Evolutionary conservation across 148 eudicot genomes (phyloP).

Genomic region (Rhododendron ferrugineum): DNA sequence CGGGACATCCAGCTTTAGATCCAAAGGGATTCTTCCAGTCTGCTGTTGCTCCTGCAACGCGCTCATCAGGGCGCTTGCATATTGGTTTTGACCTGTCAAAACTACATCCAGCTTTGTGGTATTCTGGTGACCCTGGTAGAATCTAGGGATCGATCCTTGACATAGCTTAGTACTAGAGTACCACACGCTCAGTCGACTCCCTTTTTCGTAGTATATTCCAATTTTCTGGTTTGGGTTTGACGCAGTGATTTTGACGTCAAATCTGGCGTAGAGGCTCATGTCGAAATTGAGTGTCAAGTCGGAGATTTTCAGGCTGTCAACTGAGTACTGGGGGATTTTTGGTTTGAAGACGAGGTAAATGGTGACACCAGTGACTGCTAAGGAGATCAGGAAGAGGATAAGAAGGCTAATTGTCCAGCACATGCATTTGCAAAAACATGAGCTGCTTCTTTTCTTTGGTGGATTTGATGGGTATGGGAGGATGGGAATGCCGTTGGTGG

Average conservation of each 20-base stretch:
- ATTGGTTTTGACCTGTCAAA: slow-evolving; percentile 62
- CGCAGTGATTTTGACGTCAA: slow-evolving; percentile 65
- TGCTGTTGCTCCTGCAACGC: slow-evolving; percentile 71
- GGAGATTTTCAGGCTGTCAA: slow-evolving; percentile 56
- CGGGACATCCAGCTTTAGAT: slow-evolving; percentile 64
- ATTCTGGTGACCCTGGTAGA: slow-evolving; percentile 74
- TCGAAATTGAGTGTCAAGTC: slow-evolving; percentile 63
- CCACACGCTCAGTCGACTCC: slow-evolving; percentile 72
- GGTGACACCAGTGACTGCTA: slow-evolving; percentile 38
- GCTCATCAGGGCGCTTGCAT: slow-evolving; percentile 53
- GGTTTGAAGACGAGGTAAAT: slow-evolving; percentile 67
- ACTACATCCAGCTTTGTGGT: slow-evolving; percentile 42
- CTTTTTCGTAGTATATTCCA: slow-evolving; percentile 74
- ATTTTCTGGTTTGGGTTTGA: slow-evolving; percentile 73
- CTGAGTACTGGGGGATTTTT: slow-evolving; percentile 70
- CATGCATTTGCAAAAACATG: slow-evolving; percentile 36
- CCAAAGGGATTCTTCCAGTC: slow-evolving; percentile 69
- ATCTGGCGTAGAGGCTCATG: slow-evolving; percentile 71
- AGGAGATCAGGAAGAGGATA: slow-evolving; percentile 28
- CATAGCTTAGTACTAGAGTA: slow-evolving; percentile 65
- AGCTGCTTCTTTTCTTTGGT: slow-evolving; percentile 19
- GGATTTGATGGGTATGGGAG: slow-evolving; percentile 12
- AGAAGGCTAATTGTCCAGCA: slow-evolving; percentile 59
- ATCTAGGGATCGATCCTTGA: slow-evolving; percentile 53
- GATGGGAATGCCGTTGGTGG: neutral